These are phyloP conservation scores for Grosmannia serpens DNA, from an alignment of 2,329 filamentous ascomycete species.

Conservation along the genomic window DNA sequence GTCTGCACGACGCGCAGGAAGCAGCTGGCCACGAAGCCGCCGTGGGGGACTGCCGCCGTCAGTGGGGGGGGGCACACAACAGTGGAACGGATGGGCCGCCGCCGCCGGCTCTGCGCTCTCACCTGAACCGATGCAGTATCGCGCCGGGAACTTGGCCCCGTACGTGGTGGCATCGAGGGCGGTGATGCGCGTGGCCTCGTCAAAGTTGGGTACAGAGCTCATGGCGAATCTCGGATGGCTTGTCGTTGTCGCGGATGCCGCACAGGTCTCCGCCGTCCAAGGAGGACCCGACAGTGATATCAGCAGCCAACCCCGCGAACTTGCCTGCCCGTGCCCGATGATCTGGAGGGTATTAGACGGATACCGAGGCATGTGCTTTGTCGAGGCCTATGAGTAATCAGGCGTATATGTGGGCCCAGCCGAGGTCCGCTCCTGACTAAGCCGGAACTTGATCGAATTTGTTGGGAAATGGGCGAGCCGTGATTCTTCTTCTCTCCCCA, in stretches of 20 bases:
- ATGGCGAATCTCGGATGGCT: background rate
- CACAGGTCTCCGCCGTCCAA: too few relatives aligned
- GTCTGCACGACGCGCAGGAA: slow-evolving; percentile 24
- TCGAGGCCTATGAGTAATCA: background rate
- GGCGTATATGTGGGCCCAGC: background rate
- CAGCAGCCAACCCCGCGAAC: too few relatives aligned
- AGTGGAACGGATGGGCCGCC: too few relatives aligned
- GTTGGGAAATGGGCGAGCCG: background rate
- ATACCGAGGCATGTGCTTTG: background rate
- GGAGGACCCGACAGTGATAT: too few relatives aligned
- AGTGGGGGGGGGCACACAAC: background rate
- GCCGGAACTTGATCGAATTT: background rate
- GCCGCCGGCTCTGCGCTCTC: background rate
- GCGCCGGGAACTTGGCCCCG: background rate
- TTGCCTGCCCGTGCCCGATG: too few relatives aligned
- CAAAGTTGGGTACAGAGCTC: background rate
- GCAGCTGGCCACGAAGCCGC: slow-evolving; percentile 32
- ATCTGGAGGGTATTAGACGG: too few relatives aligned
- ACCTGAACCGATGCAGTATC: slow-evolving; percentile 2
- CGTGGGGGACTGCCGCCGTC: slow-evolving; percentile 25
- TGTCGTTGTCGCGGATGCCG: too few relatives aligned
- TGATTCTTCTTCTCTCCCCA: background rate
- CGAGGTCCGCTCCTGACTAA: background rate
- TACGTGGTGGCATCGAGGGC: background rate
- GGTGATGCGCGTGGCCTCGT: background rate